These are phyloP conservation scores for Chalciporus sphaerocephalus DNA, from an alignment of 768 basidiomycete genomes.

Conservation along the genomic window DNA sequence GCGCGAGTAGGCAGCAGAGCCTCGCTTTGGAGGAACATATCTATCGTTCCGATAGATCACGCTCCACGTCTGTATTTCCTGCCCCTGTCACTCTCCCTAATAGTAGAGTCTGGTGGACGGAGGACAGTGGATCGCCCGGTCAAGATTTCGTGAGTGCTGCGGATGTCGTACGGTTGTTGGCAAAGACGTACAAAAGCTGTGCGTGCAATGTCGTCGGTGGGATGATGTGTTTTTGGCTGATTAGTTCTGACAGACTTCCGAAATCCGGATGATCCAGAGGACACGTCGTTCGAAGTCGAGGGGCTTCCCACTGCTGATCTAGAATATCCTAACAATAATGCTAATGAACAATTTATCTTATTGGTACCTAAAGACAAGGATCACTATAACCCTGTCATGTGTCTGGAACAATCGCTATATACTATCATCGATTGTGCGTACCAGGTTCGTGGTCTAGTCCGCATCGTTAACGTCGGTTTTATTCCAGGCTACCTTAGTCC, in stretches of 20 bases:
- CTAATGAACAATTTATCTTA: slow-evolving; percentile 69
- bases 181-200: slow-evolving; percentile 71
- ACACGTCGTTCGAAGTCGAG: slow-evolving; percentile 61
- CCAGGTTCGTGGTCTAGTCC: slow-evolving; percentile 14
- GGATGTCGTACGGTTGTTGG: slow-evolving; percentile 54
- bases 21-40: slow-evolving; percentile 51
- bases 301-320: slow-evolving; percentile 64
- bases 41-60: slow-evolving; percentile 53
- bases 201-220: slow-evolving; percentile 23
- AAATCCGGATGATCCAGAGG: slow-evolving; percentile 59
- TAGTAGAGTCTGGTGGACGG: slow-evolving; percentile 43
- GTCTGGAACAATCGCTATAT: slow-evolving; percentile 65
- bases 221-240: slow-evolving; percentile 9
- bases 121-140: slow-evolving; percentile 51
- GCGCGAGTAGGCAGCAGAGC: slow-evolving; percentile 38
- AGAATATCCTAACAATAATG: slow-evolving; percentile 72
- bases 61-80: slow-evolving; percentile 56
- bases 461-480: slow-evolving; percentile 7
- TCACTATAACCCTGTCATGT: slow-evolving; percentile 82
- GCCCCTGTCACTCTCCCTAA: slow-evolving; percentile 22
- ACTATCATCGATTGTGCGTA: slow-evolving; percentile 67
- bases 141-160: slow-evolving; percentile 58
- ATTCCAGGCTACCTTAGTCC: slow-evolving; percentile 61
- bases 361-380: slow-evolving; percentile 80
- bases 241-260: slow-evolving; percentile 51